Percentiles rank a stretch among this genome's conserved stretches.
Evolutionary conservation across 2,329 filamentous ascomycete genomes (phyloP).

Genomic region (Endocalyx cinctus): DNA sequence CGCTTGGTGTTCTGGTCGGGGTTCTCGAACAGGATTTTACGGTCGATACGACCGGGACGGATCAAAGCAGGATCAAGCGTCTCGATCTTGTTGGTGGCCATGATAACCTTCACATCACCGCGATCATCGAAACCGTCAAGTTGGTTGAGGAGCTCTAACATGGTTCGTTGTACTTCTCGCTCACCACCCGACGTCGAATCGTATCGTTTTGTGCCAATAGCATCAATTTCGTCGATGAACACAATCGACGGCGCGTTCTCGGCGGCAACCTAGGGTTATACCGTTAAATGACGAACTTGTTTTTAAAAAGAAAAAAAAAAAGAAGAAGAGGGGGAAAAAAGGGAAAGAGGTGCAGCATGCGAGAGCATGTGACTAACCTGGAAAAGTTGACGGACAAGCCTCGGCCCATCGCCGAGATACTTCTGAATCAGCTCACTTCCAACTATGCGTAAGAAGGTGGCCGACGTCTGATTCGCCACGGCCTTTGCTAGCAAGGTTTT

Average conservation of each 20-base stretch:
- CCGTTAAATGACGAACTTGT: too few relatives aligned
- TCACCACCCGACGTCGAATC: conserved; percentile 96
- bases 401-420: conserved; percentile 92
- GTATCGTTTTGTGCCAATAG: conserved; percentile 97
- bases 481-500: conserved; percentile 96
- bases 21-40: conserved; percentile 80
- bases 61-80: conserved; percentile 94
- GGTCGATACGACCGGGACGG: conserved; percentile 93
- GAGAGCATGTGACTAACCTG: conserved; percentile 58
- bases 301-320: too few relatives aligned
- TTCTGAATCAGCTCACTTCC: conserved; percentile 98
- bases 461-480: conserved; percentile 97
- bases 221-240: conserved; percentile 99
- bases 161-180: conserved; percentile 94
- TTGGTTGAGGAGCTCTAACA: conserved; percentile 97
- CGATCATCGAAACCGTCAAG: conserved; percentile 98
- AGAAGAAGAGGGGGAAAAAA: too few relatives aligned
- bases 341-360: too few relatives aligned
- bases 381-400: conserved; percentile 93
- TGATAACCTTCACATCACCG: conserved; percentile 98
- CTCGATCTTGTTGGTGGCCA: conserved; percentile 99
- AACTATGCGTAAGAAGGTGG: conserved; percentile 95
- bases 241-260: conserved; percentile 97
- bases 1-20: conserved; percentile 80
- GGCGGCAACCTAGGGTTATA: conserved; percentile 74